Percentiles rank a stretch among this genome's conserved stretches.
These are phyloP conservation scores for Helenozyma baotianmanensis DNA, from an alignment of 805 yeast genomes.

Conservation along the genomic window DNA sequence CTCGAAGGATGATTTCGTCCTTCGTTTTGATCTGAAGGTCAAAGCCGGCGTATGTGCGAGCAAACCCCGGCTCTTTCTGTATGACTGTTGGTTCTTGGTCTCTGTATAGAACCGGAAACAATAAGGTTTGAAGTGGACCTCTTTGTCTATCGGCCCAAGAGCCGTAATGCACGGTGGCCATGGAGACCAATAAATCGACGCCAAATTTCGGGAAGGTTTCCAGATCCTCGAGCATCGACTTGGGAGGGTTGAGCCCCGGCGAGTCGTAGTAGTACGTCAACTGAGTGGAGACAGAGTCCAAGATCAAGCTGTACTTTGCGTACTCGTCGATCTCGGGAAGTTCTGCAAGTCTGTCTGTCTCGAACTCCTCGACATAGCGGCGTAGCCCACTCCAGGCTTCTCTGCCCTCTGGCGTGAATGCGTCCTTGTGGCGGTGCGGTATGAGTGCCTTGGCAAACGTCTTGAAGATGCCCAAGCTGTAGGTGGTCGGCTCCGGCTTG, in stretches of 20 bases:
- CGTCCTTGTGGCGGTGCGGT: too few species aligned
- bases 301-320: conserved; percentile 68
- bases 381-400: conserved; percentile 72
- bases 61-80: conserved; percentile 38
- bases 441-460: too few species aligned
- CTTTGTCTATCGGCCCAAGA: conserved; percentile 95
- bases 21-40: conserved; percentile 49
- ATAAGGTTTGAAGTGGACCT: conserved; percentile 52
- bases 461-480: too few species aligned
- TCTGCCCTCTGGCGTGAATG: conserved; percentile 4
- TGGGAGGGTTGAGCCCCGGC: conserved; percentile 46
- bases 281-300: conserved; percentile 56
- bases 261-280: conserved; percentile 64
- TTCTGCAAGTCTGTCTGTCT: conserved; percentile 24
- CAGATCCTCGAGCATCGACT: neutral
- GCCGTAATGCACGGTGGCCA: conserved; percentile 75
- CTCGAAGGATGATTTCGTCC: conserved; percentile 64
- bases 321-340: conserved; percentile 56
- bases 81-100: conserved; percentile 40
- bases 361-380: conserved; percentile 51
- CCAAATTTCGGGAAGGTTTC: conserved; percentile 40
- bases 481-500: too few species aligned
- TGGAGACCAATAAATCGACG: conserved; percentile 51
- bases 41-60: conserved; percentile 55
- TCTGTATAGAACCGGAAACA: conserved; percentile 64